Conservation (phyloP, 129 eudicot species). For the Cynara cardunculus region DNA sequence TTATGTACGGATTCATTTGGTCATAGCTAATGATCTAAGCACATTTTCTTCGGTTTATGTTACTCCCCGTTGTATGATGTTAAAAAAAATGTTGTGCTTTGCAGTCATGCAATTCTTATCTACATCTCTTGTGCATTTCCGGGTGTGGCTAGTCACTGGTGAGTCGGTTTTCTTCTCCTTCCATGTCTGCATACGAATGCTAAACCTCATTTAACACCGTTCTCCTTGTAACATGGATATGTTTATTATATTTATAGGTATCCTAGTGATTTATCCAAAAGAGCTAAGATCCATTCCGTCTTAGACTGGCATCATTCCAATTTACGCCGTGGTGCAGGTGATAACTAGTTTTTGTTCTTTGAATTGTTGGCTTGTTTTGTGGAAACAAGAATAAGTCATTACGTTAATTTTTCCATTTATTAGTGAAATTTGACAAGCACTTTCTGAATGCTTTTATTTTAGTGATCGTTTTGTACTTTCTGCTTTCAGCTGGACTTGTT, state of each 20-base stretch:
- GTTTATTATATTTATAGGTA: conserved; percentile 48
- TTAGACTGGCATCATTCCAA: conserved; percentile 94
- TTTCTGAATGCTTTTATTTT: background rate
- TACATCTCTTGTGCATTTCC: conserved; percentile 66
- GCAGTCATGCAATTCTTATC: conserved; percentile 83
- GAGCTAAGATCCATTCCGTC: conserved; percentile 77
- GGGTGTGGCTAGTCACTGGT: conserved; percentile 86
- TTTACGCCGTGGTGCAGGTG: conserved; percentile 74
- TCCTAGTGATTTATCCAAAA: conserved; percentile 59
- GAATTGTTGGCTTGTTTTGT: background rate
- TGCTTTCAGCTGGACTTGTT: conserved; percentile 29
- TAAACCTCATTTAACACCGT: background rate
- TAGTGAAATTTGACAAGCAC: background rate
- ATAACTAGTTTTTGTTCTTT: background rate
- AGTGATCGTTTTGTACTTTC: background rate
- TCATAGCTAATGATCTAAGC: no score
- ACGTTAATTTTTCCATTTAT: background rate
- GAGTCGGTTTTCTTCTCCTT: conserved; percentile 14
- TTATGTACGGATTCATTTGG: no score
- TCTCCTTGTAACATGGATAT: background rate
- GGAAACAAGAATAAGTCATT: background rate
- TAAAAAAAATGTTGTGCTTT: conserved; percentile 1
- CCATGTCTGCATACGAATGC: background rate
- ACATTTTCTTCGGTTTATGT: no score
- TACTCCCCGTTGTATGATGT: background rate